Percentiles rank a stretch among this genome's conserved stretches.
Evolutionary conservation across 345 rosid genomes (phyloP).

Genomic region (Hypericum perforatum): DNA sequence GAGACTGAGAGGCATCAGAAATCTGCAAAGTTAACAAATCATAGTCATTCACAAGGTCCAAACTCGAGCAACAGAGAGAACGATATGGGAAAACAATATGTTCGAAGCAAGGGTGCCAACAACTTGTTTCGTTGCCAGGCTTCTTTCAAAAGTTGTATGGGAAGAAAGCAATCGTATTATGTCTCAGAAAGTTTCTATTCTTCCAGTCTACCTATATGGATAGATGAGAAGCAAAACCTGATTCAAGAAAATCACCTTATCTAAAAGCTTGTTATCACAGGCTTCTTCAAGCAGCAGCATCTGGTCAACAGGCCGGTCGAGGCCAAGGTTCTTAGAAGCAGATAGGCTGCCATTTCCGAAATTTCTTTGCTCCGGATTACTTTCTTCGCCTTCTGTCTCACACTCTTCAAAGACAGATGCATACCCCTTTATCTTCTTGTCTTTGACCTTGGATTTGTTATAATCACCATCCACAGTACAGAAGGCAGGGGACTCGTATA

Average conservation of each 20-base stretch:
- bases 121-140: background rate
- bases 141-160: background rate
- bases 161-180: background rate
- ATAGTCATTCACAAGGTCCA: too few species aligned
- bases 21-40: conserved; percentile 3
- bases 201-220: too few species aligned
- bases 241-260: conserved; percentile 12
- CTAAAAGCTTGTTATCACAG: background rate
- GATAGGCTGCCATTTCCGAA: conserved; percentile 1
- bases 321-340: background rate
- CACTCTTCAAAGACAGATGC: conserved; percentile 7
- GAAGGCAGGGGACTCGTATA: conserved; percentile 42
- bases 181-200: too few species aligned
- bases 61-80: too few species aligned
- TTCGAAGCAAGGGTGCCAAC: background rate
- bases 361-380: conserved; percentile 8
- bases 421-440: conserved; percentile 20
- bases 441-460: conserved; percentile 16
- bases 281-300: background rate
- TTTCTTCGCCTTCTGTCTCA: conserved; percentile 6
- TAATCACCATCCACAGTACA: conserved; percentile 33
- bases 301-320: background rate
- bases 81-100: background rate
- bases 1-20: conserved; percentile 5
- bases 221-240: background rate